Evolutionary conservation across 345 rosid genomes (phyloP), one percentile per base, ranked within the genome.

Genomic region (Camelina laxa): DNA sequence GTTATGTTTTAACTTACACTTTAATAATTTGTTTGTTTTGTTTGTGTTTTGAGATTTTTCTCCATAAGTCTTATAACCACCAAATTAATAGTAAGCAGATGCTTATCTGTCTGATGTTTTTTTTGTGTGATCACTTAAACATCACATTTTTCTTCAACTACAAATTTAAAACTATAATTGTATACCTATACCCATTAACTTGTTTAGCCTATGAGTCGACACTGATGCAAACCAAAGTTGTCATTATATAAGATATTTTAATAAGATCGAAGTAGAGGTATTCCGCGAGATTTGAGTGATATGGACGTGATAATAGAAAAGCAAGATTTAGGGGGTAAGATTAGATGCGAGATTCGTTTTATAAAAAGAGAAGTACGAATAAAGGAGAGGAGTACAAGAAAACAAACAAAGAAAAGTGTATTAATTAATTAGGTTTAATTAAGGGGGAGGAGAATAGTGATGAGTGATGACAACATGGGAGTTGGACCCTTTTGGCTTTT

Each of bases 381-480:
- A 70, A 76, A 76, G 75, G 19, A 76, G 75, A 70, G 17, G 80
- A 69, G 75, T 62, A 63, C 66, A 62, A 55, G 62, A 21, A 75
- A 69, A 51, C 45, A 50, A 60, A 42, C 30, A 69, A 60, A 58
- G 51, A 47, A 68, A 42, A 47, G 16, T 27, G 51, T 42, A 14
- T 42, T 42, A 42, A 14, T 14, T 42, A 42, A 42, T 42, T 55
- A 76, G 35, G 75, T 76, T 71, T 69, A 69, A 76, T 56, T 54
- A 45, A 42, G 59, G 11, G 27, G 10, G 14, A 51, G 24, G 51
- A 69, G 36, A 7, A 8, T 33, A 54, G 30, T 27, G 30, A 27
- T 27, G 70, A 77, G 73, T 71, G 76, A 72, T 77, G 80, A 66
- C 77, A 65, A 77, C 80, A 77, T 77, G 81, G 80, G 81, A 77